These are phyloP conservation scores for Batkoa obscura DNA, from an alignment of 371 early-diverging fungal genomes.

Conservation along the genomic window DNA sequence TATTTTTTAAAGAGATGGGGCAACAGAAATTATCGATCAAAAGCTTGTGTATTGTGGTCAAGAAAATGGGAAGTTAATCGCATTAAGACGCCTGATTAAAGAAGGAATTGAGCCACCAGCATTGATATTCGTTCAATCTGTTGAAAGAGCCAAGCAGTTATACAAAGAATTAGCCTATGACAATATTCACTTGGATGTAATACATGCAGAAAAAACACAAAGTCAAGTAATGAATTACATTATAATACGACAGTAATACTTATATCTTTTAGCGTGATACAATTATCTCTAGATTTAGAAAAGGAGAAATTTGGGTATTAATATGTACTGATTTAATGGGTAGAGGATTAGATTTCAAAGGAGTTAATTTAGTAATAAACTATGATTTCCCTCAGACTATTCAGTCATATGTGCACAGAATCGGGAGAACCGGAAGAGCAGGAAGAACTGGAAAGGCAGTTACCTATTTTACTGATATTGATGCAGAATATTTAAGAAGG, in stretches of 20 bases:
- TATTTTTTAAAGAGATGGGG: constrained; percentile 44
- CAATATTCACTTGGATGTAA: constrained; percentile 50
- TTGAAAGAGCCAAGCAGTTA: constrained; percentile 85
- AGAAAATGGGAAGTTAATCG: constrained; percentile 85
- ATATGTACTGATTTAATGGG: constrained; percentile 96
- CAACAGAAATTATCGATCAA: constrained; percentile 81
- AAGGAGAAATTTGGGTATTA: constrained; percentile 82
- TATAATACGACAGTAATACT: no score
- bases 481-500: constrained; percentile 65
- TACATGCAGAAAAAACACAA: constrained; percentile 82
- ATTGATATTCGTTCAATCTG: constrained; percentile 87
- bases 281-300: constrained; percentile 74
- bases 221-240: constrained; percentile 15
- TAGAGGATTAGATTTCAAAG: constrained; percentile 89
- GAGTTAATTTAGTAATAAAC: constrained; percentile 79
- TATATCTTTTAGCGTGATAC: constrained; percentile 43
- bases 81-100: constrained; percentile 71
- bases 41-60: constrained; percentile 78
- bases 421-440: constrained; percentile 86
- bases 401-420: constrained; percentile 85
- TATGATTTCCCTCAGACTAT: constrained; percentile 92
- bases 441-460: constrained; percentile 60
- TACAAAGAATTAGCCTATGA: constrained; percentile 91
- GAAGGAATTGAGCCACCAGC: constrained; percentile 76
- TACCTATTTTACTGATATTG: constrained; percentile 86